Base-by-base conservation (phyloP, 768 basidiomycete genomes). In the Saitozyma sp. region DNA sequence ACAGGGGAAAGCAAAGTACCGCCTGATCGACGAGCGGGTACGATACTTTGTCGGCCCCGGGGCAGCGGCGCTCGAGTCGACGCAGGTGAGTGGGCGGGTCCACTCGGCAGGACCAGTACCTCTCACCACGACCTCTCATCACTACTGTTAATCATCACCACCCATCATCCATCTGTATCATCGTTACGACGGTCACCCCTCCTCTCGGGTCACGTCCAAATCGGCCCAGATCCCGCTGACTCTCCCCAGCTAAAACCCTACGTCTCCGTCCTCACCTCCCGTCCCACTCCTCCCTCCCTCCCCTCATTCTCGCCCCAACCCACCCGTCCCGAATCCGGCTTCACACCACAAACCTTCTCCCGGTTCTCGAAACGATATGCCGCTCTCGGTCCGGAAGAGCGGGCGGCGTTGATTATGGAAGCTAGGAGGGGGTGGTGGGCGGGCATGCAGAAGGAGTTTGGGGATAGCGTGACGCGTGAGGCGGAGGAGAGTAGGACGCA, bases 11-110 rank as follows among this genome's bases (percentile, higher is more conserved):
- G 69, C 72, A 48, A 90, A 92, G 76, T 93, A 92, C 79, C 83
- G 88, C 58, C 82, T 96, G 14, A 69, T 91, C 59, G 90, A 95
- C 73, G 87, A 88, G 76, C 84, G 88, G 82, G 90, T 96, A 54
- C 84, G 91, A 71, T 85, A 90, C 54, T 92, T 88, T 65, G 86
- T 94, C 45, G 89, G 90, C 20, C 90, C 91, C 10, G 75, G 75
- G 50, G 48, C 63, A n/a, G 71, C 76, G 37, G 68, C 66, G 17
- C 53, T 76, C 20, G 66, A 69, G 13, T 58, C 57, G n/a, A 69
- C 71, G 45, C 61, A 67, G 56, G 76, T 77, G 61, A 65, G 75
- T 64, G 39, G 8, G 13, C 40, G 61, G 53, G 53, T 49, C 42
- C 50, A 64, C 54, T 56, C 70, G 62, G 37, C 60, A 67, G 41